Percentiles rank a stretch among this genome's conserved stretches.
Conservation (phyloP, 441 rosid genomes). For the Euphorbia celastroides region DNA sequence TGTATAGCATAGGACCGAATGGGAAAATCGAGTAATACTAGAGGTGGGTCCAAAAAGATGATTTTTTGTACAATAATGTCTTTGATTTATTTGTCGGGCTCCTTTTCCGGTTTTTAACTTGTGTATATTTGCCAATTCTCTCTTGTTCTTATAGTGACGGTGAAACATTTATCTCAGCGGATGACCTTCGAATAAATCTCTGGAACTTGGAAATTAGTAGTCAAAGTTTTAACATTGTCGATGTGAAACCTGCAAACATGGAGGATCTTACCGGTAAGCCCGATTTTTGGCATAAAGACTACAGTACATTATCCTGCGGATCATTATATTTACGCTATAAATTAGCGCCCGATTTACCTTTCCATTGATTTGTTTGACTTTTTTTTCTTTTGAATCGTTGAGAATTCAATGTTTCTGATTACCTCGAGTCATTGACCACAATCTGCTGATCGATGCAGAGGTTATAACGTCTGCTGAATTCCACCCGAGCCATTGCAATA, state of each 20-base stretch:
- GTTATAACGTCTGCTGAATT: slow-evolving; percentile 98
- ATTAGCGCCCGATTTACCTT: neutral
- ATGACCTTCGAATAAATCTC: slow-evolving; percentile 91
- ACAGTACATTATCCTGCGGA: too few relatives aligned
- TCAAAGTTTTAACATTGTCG: slow-evolving; percentile 93
- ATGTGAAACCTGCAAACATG: slow-evolving; percentile 95
- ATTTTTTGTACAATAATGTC: neutral
- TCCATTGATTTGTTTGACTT: neutral
- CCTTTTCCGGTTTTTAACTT: neutral
- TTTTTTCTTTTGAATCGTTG: neutral
- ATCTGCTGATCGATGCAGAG: slow-evolving; percentile 50
- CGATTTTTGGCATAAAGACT: neutral
- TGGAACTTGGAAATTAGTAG: slow-evolving; percentile 97
- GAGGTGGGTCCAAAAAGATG: too few relatives aligned
- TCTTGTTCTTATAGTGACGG: slow-evolving; percentile 54
- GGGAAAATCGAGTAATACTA: neutral
- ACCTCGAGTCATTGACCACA: slow-evolving; percentile 10
- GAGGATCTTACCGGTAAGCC: slow-evolving; percentile 90
- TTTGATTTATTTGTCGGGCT: neutral
- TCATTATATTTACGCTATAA: neutral
- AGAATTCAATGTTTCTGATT: slow-evolving; percentile 1
- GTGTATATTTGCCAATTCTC: slow-evolving; percentile 6
- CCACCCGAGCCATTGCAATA: slow-evolving; percentile 89
- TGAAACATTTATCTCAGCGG: slow-evolving; percentile 94
- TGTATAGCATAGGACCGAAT: too few relatives aligned